A percentile compares a stretch with the other conserved stretches of the same genome.
Conservation (phyloP, 345 rosid species). For the Turnera subulata region DNA sequence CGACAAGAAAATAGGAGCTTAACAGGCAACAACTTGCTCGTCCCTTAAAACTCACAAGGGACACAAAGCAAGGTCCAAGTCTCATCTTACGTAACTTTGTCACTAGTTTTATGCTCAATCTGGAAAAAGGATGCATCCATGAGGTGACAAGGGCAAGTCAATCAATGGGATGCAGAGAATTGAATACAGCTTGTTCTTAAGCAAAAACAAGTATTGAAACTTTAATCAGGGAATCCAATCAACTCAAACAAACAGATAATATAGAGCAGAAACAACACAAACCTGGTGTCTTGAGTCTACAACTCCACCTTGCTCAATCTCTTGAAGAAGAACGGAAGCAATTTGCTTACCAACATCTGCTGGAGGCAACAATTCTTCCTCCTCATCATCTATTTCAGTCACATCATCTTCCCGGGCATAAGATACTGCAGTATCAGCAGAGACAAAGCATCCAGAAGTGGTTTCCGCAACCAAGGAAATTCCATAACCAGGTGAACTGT, state of each 20-base stretch:
- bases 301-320: constrained; percentile 92
- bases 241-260: neutral
- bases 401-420: constrained; percentile 35
- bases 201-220: neutral
- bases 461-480: constrained; percentile 89
- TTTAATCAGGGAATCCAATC: neutral
- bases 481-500: constrained; percentile 94
- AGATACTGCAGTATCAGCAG: constrained; percentile 72
- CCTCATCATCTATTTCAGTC: constrained; percentile 54
- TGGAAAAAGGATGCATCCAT: too few relatives aligned
- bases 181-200: neutral
- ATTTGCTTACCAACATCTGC: constrained; percentile 73
- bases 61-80: too few relatives aligned
- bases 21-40: too few relatives aligned
- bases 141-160: too few relatives aligned
- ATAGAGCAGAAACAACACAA: constrained; percentile 11
- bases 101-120: too few relatives aligned
- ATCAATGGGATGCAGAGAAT: neutral
- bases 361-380: constrained; percentile 53
- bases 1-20: too few relatives aligned
- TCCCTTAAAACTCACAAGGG: too few relatives aligned
- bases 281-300: constrained; percentile 97
- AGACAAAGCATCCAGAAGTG: constrained; percentile 76
- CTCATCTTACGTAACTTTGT: too few relatives aligned
- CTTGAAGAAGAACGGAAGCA: constrained; percentile 77